A percentile compares a stretch with the other conserved stretches of the same genome.
These are phyloP conservation scores for Curvularia verruculosa DNA, from an alignment of 2,329 filamentous ascomycete species.

Conservation along the genomic window DNA sequence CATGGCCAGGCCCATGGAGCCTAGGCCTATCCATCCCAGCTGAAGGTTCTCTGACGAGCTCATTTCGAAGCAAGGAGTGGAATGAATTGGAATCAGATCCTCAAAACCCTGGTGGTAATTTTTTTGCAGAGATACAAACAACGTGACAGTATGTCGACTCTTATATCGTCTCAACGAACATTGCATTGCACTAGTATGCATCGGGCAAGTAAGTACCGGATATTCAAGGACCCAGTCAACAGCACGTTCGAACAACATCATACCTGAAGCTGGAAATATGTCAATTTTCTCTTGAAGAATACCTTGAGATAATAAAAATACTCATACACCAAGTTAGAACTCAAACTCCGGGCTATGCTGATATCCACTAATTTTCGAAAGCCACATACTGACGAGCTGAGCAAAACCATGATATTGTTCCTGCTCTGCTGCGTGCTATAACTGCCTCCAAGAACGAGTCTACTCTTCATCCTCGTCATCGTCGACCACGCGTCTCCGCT, in stretches of 20 bases:
- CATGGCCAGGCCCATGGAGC: constrained; percentile 61
- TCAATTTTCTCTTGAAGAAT: not conserved
- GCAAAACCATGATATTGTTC: not conserved
- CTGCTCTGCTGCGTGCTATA: not conserved
- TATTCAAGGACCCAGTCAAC: constrained; percentile 3
- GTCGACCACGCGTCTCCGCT: constrained; percentile 54
- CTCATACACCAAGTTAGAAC: constrained; percentile 7
- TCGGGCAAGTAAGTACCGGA: constrained; percentile 11
- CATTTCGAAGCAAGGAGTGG: constrained; percentile 10
- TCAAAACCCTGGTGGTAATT: not conserved
- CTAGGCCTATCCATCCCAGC: constrained; percentile 51
- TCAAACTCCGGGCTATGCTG: constrained; percentile 35
- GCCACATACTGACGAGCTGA: not conserved
- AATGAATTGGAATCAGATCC: not conserved
- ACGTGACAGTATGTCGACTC: not conserved
- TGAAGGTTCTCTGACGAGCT: constrained; percentile 2
- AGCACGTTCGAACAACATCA: not conserved
- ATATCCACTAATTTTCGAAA: constrained; percentile 14
- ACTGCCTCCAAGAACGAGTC: not conserved
- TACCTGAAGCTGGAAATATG: not conserved
- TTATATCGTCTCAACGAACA: not conserved
- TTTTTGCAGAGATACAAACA: not conserved
- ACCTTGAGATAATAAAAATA: constrained; percentile 8
- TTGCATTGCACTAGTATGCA: constrained; percentile 11
- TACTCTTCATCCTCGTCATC: constrained; percentile 58